Evolutionary conservation across 1,139 yeast species (phyloP).

Genomic region (Yamadazyma atmosphaerica): DNA sequence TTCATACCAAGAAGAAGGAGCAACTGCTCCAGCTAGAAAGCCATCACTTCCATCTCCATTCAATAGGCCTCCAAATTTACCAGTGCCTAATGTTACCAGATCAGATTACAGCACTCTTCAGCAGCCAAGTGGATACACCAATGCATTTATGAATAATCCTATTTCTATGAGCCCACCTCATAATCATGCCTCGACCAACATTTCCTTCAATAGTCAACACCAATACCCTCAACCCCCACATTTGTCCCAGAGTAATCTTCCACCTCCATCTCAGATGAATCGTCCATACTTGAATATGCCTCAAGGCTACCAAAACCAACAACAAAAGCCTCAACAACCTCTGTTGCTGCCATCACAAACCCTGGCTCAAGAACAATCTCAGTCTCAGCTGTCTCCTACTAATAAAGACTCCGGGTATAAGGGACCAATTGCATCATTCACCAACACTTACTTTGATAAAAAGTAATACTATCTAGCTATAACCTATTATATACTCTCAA

Average conservation of each 20-base stretch:
- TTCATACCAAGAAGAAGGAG: not conserved
- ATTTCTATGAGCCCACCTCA: not conserved
- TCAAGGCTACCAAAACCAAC: not conserved
- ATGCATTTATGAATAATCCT: not conserved
- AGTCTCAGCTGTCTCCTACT: not conserved
- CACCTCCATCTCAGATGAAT: not conserved
- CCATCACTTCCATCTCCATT: not conserved
- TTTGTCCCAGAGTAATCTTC: not conserved
- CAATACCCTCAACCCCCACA: conserved; percentile 3
- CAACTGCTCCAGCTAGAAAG: not conserved
- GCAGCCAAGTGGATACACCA: not conserved
- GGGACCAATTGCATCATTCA: conserved; percentile 8
- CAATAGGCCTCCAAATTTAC: not conserved
- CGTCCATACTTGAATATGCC: not conserved
- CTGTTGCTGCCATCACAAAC: not conserved
- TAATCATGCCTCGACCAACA: not conserved
- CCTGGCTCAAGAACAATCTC: not conserved
- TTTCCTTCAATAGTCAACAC: not conserved
- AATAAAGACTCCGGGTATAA: conserved; percentile 2
- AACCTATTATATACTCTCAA: no score
- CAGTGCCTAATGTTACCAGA: not conserved
- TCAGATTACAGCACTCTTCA: not conserved
- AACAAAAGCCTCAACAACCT: not conserved
- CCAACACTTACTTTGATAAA: conserved; percentile 5
- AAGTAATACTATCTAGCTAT: no score